Evolutionary conservation across 176 grass and related monocot species (phyloP).

Genomic region (Raddia distichophylla): DNA sequence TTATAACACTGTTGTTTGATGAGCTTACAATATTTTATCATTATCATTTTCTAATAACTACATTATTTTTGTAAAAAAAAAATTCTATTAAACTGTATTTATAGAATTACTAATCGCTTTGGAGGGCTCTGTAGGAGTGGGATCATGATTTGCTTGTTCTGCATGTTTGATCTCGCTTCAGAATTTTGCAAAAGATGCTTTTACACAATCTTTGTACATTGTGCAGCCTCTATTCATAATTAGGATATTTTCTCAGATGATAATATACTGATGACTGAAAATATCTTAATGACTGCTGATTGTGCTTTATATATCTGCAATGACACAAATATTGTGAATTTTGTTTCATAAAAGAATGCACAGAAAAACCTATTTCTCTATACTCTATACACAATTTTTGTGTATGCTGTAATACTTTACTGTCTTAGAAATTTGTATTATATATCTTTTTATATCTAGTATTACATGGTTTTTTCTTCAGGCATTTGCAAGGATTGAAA

Average conservation of each 20-base stretch:
- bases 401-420: neutral
- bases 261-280: neutral
- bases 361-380: neutral
- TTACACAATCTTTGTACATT: neutral
- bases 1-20: neutral
- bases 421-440: neutral
- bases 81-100: constrained; percentile 1
- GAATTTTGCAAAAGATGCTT: neutral
- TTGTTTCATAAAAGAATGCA: neutral
- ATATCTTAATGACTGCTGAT: neutral
- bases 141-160: neutral
- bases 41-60: neutral
- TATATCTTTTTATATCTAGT: neutral
- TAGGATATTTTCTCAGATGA: neutral
- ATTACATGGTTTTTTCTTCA: constrained; percentile 36
- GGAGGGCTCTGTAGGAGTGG: neutral
- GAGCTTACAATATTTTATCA: neutral
- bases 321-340: neutral
- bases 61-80: neutral
- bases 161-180: neutral
- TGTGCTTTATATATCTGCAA: neutral
- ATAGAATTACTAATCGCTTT: neutral
- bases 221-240: neutral
- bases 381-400: neutral
- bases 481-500: constrained; percentile 97